phyloP scores from a whole-genome alignment of 768 basidiomycete species.

The Filobasidium wieringae region DNA sequence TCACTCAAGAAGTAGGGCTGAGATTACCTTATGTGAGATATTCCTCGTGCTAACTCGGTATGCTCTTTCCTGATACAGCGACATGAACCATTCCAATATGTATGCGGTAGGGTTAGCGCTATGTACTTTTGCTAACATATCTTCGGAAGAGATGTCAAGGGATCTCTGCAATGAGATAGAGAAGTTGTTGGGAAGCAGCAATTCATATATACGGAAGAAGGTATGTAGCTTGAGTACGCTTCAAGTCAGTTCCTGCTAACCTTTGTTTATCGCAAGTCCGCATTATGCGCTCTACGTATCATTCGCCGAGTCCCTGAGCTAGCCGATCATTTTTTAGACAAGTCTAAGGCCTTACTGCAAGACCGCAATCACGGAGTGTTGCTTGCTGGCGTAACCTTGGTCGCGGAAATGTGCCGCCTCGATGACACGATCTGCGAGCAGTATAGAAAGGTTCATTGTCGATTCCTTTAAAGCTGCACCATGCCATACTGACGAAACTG shows the following conservation, averaged over 20 bases:
- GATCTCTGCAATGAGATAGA: slow-evolving; percentile 97
- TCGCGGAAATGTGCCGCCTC: slow-evolving; percentile 82
- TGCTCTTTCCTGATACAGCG: slow-evolving; percentile 46
- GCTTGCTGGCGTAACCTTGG: slow-evolving; percentile 83
- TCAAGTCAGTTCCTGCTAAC: too few relatives aligned
- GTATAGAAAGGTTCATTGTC: slow-evolving; percentile 62
- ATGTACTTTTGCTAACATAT: slow-evolving; percentile 97
- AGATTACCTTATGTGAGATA: neutral
- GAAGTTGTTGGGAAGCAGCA: slow-evolving; percentile 90
- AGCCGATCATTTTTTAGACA: slow-evolving; percentile 75
- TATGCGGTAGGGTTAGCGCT: slow-evolving; percentile 94
- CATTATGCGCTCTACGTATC: slow-evolving; percentile 84
- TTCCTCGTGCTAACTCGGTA: neutral
- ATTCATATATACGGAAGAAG: slow-evolving; percentile 98
- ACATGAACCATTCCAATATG: slow-evolving; percentile 99
- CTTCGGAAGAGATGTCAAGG: slow-evolving; percentile 98
- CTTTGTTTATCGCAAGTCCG: slow-evolving; percentile 50
- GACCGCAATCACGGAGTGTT: slow-evolving; percentile 96
- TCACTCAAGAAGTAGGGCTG: slow-evolving; percentile 80
- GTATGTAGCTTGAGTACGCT: slow-evolving; percentile 41
- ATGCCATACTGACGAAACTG: too few relatives aligned
- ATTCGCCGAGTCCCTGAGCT: slow-evolving; percentile 94
- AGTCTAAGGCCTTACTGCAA: slow-evolving; percentile 78
- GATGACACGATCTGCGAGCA: slow-evolving; percentile 64
- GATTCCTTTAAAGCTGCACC: neutral